phyloP scores from a whole-genome alignment of 208 protist genomes.

The Crithidia fasciculata region DNA sequence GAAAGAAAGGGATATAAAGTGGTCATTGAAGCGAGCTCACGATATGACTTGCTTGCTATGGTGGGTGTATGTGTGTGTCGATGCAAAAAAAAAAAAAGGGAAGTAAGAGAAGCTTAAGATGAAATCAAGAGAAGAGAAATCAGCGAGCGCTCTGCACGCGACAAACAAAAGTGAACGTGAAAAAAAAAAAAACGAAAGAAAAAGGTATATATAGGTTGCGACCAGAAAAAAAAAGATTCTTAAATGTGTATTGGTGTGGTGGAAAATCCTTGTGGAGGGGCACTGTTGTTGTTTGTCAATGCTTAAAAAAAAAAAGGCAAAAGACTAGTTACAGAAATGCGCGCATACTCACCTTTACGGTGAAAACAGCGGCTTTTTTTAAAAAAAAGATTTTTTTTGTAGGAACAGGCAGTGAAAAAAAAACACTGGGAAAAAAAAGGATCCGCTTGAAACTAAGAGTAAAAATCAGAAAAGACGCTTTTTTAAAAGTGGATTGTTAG shows the following conservation, averaged over 20 bases:
- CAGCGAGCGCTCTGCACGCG: not conserved
- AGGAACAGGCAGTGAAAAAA: no score
- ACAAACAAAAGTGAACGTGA: constrained; percentile 16
- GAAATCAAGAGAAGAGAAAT: not conserved
- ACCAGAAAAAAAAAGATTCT: constrained; percentile 2
- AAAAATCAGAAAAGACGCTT: no score
- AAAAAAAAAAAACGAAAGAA: constrained; percentile 31
- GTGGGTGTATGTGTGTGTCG: no score
- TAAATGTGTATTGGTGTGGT: no score
- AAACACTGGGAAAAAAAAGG: no score
- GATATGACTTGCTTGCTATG: no score
- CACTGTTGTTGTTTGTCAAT: not conserved
- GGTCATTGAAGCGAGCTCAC: constrained; percentile 12
- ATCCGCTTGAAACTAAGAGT: no score
- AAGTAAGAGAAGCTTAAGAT: constrained; percentile 6
- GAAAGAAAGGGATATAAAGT: constrained; percentile 36
- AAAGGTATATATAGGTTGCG: constrained; percentile 3
- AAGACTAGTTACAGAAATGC: not conserved
- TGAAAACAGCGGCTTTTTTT: not conserved
- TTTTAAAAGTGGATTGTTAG: no score
- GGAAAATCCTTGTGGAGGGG: not conserved
- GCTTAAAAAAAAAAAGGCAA: not conserved
- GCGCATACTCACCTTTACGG: no score
- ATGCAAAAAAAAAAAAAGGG: constrained; percentile 16
- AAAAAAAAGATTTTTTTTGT: no score